Evolutionary conservation across 148 eudicot species (phyloP).

Genomic region (Talinum fruticosum): DNA sequence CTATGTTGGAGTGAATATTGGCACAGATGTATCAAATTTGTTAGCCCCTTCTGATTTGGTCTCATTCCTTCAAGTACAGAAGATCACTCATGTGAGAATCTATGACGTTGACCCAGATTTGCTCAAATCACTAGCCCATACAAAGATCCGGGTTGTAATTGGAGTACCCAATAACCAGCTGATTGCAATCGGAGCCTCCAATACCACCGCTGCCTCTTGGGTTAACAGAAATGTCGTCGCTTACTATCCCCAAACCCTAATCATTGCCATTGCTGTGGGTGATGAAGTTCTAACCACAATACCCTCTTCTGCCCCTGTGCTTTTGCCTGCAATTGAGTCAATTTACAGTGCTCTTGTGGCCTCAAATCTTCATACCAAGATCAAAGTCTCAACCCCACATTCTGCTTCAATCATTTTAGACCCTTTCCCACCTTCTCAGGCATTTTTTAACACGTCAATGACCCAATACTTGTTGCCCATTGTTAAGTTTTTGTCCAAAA

Average conservation of each 20-base stretch:
- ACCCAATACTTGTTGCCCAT: conserved; percentile 48
- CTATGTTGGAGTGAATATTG: conserved; percentile 75
- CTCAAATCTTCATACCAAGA: conserved; percentile 49
- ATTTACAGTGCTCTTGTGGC: conserved; percentile 73
- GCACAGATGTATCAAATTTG: conserved; percentile 66
- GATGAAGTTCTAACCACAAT: conserved; percentile 79
- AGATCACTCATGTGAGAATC: conserved; percentile 69
- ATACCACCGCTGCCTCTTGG: conserved; percentile 85
- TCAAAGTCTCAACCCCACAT: conserved; percentile 80
- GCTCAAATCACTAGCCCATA: conserved; percentile 63
- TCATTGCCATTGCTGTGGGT: conserved; percentile 78
- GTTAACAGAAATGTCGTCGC: conserved; percentile 62
- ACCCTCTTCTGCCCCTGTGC: conserved; percentile 64
- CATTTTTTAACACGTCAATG: conserved; percentile 72
- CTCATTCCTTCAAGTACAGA: conserved; percentile 57
- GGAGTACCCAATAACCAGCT: conserved; percentile 88
- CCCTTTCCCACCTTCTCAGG: conserved; percentile 95
- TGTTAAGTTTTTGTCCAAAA: conserved; percentile 67
- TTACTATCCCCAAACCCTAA: conserved; percentile 63
- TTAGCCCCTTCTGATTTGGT: conserved; percentile 59
- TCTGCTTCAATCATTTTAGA: conserved; percentile 71
- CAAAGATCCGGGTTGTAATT: conserved; percentile 72
- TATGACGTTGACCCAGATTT: conserved; percentile 66
- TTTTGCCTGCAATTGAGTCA: conserved; percentile 74
- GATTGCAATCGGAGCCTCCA: conserved; percentile 75